Conservation (phyloP, 2,329 filamentous ascomycete genomes). For the Calonectria pauciramosa region DNA sequence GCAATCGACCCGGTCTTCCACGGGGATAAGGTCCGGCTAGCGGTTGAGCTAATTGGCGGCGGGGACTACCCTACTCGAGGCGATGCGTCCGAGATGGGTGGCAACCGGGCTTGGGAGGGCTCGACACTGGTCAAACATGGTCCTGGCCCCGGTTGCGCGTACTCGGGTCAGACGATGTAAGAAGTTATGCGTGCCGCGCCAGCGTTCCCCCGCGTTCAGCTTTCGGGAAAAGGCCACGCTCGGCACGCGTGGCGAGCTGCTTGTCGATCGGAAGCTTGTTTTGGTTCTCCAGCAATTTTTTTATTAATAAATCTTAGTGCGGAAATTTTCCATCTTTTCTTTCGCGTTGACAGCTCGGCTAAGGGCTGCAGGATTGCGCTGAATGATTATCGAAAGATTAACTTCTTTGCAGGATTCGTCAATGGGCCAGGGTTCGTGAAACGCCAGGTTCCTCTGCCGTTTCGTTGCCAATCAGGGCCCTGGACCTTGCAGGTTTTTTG, state of each 20-base stretch:
- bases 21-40: constrained; percentile 9
- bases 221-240: neutral
- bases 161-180: neutral
- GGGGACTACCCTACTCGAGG: constrained; percentile 2
- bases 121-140: constrained; percentile 14
- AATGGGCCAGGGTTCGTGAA: constrained; percentile 11
- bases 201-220: neutral
- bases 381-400: neutral
- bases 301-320: neutral
- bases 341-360: neutral
- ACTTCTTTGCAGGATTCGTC: neutral
- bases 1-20: neutral
- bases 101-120: neutral
- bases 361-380: neutral
- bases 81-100: constrained; percentile 7
- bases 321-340: neutral
- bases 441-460: constrained; percentile 2
- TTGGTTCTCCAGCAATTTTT: neutral
- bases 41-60: constrained; percentile 1
- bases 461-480: neutral
- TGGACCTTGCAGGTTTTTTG: neutral
- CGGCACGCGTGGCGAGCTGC: neutral
- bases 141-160: constrained; percentile 8
- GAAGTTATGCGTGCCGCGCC: neutral
- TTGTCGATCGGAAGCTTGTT: neutral